Evolutionary conservation across 2,329 filamentous ascomycete genomes (phyloP), one percentile per base, ranked within the genome.

Genomic region (Stachybotrys chlorohalonatus): DNA sequence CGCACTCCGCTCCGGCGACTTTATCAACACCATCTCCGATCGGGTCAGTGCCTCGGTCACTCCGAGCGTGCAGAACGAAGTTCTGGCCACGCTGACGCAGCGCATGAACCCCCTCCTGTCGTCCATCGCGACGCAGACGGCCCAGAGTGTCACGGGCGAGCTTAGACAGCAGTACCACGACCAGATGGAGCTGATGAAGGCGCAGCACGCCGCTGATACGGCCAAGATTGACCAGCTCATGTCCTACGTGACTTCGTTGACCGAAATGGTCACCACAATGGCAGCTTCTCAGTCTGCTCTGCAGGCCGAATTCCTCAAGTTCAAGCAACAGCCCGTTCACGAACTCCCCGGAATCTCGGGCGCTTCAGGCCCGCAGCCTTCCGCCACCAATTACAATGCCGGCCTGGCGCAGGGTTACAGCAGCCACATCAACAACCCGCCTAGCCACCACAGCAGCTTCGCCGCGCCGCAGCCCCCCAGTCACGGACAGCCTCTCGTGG

Each of bases 181-280:
- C 24, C 75, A 80, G 58, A 72, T 82, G 49, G 73, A 76, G 54
- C 73, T 74, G 39, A 66, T 83, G 63, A 73, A 77, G 59, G 72
- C 73, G n/a, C 78, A 79, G 54, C 75, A 76, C 32, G 67, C 67
- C 6, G 72, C 73, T 4, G 80, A 84, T 54, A 73, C 70, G 53
- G 74, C 76, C 60, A 91, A 91, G 77, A 86, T 92, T 55, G 83
- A 88, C 53, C 82, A 89, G 63, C 77, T 93, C n/a, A 78, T 85
- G 7, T 77, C 79, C 13, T 78, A 89, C 32, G 83, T 90, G 5
- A 80, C 79, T 36, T 80, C 82, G 30, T 75, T 92, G 55, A 81
- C 84, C 3, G 82, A 86, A 58, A 89, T 85, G 49, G 78, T 93
- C 30, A 81, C 83, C 46, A 80, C 80, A 11, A 85, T 93, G 84